Base-by-base conservation (phyloP, 352 stramenopile genomes). In the Peronosclerospora sorghi region DNA sequence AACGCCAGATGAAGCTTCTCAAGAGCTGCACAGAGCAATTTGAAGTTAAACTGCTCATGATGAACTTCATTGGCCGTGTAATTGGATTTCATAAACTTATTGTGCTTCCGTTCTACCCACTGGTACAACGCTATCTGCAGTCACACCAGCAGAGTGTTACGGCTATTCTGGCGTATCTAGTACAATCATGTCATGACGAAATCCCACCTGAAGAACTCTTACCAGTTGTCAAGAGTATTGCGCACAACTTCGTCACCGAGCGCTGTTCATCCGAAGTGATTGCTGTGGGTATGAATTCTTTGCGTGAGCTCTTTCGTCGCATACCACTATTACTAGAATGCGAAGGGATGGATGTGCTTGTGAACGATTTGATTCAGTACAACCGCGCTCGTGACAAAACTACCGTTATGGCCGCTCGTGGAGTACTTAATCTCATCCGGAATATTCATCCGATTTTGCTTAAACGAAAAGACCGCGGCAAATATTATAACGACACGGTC, bases 221-320 rank as follows among this genome's bases (percentile, higher is more conserved):
- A 47, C 92, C 90, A 26, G 81, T 98, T 40, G 69, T 98, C 20
- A 97, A 97, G 59, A 95, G 88, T 28, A 98, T 99, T 56, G 93
- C 95, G 26, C 90, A 98, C 71, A 97, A 98, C 56, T 99, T 99
- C 48, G 90, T 99, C 18, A 98, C 89, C 1, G 96, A 99, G 51
- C 73, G 92, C 21, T 97, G 89, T 54, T 88, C 79, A 18, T 92
- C 83, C 42, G 92, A 98, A 62, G 89, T 97, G 52, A 98, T 99
- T 65, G 94, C 95, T 8, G 87, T 99, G 1, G 96, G 96, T 15
- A 98, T 99, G 56, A 99, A 99, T 65, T 73, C 95, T 5, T 65
- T 96, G 41, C 83, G 94, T 20, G 95, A 97, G 43, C 89, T 99
- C 51, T 97, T 96, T 54, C 68, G 73, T 14, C 76, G 95, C 17